phyloP scores from a whole-genome alignment of 192 early-diverging fungal genomes.

The Phycomyces blakesleeanus region DNA sequence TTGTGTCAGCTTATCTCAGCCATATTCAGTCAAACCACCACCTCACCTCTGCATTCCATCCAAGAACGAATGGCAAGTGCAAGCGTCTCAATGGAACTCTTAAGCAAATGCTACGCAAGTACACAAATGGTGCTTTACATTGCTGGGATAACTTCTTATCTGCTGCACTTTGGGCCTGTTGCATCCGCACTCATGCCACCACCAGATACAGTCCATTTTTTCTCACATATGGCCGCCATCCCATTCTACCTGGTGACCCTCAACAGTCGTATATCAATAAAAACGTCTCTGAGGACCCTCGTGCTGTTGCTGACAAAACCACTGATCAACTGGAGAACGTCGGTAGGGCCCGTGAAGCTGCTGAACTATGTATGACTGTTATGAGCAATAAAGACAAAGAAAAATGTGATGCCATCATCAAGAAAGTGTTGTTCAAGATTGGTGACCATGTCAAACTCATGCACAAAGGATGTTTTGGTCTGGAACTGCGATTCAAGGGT shows the following conservation, averaged over 20 bases:
- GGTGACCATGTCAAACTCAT: background rate
- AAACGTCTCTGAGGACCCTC: background rate
- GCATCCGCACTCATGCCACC: background rate
- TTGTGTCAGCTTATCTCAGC: background rate
- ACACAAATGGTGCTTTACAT: background rate
- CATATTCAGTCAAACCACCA: conserved; percentile 8
- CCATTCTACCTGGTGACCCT: conserved; percentile 15
- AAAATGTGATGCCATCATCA: background rate
- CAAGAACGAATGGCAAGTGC: conserved; percentile 13
- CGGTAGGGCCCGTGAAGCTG: background rate
- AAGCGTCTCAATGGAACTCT: conserved; percentile 10
- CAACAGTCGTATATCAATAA: conserved; percentile 14
- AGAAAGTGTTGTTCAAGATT: conserved; percentile 5
- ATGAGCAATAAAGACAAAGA: background rate
- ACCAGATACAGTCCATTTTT: conserved; percentile 17
- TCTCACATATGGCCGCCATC: conserved; percentile 20
- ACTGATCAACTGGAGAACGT: background rate
- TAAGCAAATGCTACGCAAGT: no score
- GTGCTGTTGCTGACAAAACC: background rate
- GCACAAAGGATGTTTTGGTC: no score
- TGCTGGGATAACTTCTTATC: conserved; percentile 11
- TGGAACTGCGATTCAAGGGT: conserved; percentile 5
- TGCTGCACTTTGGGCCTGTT: background rate
- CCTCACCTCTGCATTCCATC: conserved; percentile 21
- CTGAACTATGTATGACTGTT: no score